Percentiles rank a stretch among this genome's conserved stretches.
Conservation (phyloP, 1,139 yeast genomes). For the Zygoascus hellenicus region DNA sequence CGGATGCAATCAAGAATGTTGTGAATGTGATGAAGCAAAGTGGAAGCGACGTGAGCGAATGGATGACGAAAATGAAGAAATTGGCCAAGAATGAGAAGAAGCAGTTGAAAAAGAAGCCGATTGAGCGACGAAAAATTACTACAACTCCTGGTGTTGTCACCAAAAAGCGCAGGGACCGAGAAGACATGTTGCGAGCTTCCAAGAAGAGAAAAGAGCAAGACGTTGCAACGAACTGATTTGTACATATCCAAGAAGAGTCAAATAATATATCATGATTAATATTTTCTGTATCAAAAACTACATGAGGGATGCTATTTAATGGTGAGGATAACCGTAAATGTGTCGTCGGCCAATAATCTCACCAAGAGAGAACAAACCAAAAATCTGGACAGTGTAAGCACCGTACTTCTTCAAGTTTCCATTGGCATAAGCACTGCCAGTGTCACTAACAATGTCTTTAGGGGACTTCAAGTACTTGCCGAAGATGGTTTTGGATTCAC, state of each 20-base stretch:
- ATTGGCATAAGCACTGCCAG: constrained; percentile 46
- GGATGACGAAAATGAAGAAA: constrained; percentile 80
- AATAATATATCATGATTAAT: constrained; percentile 1
- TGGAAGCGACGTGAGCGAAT: constrained; percentile 64
- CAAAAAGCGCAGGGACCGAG: constrained; percentile 55
- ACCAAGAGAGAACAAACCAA: constrained; percentile 91
- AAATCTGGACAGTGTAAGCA: constrained; percentile 73
- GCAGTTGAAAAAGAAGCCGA: constrained; percentile 52
- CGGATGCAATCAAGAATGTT: constrained; percentile 68
- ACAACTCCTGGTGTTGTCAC: constrained; percentile 75
- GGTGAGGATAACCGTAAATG: constrained; percentile 69
- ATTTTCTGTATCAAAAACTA: constrained; percentile 4
- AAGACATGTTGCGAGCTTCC: constrained; percentile 75
- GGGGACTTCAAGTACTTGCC: constrained; percentile 33
- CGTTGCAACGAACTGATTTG: not conserved
- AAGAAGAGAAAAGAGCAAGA: constrained; percentile 43
- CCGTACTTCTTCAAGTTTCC: constrained; percentile 61
- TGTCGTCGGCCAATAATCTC: constrained; percentile 96
- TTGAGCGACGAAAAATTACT: constrained; percentile 68
- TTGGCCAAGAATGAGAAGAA: constrained; percentile 63
- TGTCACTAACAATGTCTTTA: constrained; percentile 22
- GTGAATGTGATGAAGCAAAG: constrained; percentile 94
- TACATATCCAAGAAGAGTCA: not conserved
- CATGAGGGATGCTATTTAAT: constrained; percentile 5
- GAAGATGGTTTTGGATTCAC: constrained; percentile 47